Conservation (phyloP, 345 rosid genomes). For the Triadica sebifera region DNA sequence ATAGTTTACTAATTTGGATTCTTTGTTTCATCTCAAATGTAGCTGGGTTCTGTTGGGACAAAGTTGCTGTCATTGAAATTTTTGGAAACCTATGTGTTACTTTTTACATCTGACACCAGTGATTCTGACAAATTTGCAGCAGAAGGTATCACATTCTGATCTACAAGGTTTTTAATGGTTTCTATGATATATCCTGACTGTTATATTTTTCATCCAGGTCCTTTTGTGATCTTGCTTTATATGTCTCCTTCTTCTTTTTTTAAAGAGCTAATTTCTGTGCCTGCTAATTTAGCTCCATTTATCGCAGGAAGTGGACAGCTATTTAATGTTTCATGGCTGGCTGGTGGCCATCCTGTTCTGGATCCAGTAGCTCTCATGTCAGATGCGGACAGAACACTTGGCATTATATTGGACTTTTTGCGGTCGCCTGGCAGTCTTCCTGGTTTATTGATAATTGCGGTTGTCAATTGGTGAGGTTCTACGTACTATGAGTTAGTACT, state of each 20-base stretch:
- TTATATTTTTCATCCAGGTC: neutral
- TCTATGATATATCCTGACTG: slow-evolving; percentile 10
- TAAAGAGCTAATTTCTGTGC: slow-evolving; percentile 1
- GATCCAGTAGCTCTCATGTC: slow-evolving; percentile 58
- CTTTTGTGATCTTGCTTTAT: neutral
- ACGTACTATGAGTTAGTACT: neutral
- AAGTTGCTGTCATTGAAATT: slow-evolving; percentile 82
- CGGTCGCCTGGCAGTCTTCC: slow-evolving; percentile 56
- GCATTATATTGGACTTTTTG: slow-evolving; percentile 56
- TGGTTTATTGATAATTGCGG: slow-evolving; percentile 60
- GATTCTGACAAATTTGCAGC: slow-evolving; percentile 47
- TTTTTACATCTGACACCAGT: slow-evolving; percentile 65
- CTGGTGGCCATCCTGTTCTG: slow-evolving; percentile 64
- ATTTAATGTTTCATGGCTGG: slow-evolving; percentile 75
- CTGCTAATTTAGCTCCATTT: slow-evolving; percentile 21
- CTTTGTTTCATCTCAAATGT: slow-evolving; percentile 28
- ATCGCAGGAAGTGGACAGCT: slow-evolving; percentile 49
- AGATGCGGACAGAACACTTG: slow-evolving; percentile 64
- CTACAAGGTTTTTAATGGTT: neutral
- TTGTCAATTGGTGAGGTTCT: slow-evolving; percentile 78
- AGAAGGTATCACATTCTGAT: slow-evolving; percentile 57
- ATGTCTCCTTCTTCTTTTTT: neutral
- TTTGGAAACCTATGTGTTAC: slow-evolving; percentile 76
- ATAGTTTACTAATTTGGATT: slow-evolving; percentile 11
- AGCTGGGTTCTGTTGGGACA: slow-evolving; percentile 75